phyloP scores from a whole-genome alignment of 2,329 filamentous ascomycete species.

The Exophiala aquamarina region DNA sequence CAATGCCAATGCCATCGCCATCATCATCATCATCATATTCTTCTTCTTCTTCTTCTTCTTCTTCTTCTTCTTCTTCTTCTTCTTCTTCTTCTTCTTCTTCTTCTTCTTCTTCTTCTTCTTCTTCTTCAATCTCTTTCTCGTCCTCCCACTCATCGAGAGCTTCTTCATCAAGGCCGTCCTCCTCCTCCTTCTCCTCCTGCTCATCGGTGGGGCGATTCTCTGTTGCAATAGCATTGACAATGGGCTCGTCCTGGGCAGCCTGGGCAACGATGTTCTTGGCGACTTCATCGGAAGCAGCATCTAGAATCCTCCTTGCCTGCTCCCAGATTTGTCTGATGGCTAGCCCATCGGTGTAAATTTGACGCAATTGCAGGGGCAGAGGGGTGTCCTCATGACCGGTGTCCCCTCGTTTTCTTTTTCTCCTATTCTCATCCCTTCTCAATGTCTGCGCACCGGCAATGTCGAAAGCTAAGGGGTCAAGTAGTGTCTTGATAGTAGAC shows the following conservation, averaged over 20 bases:
- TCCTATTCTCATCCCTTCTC: constrained; percentile 66
- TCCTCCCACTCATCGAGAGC: constrained; percentile 19
- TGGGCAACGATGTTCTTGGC: constrained; percentile 32
- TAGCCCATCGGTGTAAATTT: constrained; percentile 83
- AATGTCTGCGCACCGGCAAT: constrained; percentile 71
- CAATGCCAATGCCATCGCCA: constrained; percentile 37
- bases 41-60: constrained; percentile 32
- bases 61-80: constrained; percentile 16
- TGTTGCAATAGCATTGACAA: constrained; percentile 12
- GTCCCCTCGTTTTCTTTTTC: constrained; percentile 30
- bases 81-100: constrained; percentile 17
- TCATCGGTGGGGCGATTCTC: constrained; percentile 20
- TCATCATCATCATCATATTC: constrained; percentile 25
- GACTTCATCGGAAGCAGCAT: constrained; percentile 27
- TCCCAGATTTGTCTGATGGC: constrained; percentile 90
- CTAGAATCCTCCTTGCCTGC: constrained; percentile 81
- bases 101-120: constrained; percentile 15
- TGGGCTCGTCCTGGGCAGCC: constrained; percentile 18
- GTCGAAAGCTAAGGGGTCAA: constrained; percentile 74
- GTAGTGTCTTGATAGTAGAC: constrained; percentile 72
- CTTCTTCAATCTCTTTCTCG: constrained; percentile 3
- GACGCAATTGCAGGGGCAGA: constrained; percentile 78
- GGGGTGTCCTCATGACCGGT: constrained; percentile 46
- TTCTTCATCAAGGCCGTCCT: constrained; percentile 19
- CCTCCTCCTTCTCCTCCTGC: constrained; percentile 16